These are phyloP conservation scores for Paraphaeosphaeria sporulosa DNA, from an alignment of 2,329 filamentous ascomycete genomes.

Conservation along the genomic window DNA sequence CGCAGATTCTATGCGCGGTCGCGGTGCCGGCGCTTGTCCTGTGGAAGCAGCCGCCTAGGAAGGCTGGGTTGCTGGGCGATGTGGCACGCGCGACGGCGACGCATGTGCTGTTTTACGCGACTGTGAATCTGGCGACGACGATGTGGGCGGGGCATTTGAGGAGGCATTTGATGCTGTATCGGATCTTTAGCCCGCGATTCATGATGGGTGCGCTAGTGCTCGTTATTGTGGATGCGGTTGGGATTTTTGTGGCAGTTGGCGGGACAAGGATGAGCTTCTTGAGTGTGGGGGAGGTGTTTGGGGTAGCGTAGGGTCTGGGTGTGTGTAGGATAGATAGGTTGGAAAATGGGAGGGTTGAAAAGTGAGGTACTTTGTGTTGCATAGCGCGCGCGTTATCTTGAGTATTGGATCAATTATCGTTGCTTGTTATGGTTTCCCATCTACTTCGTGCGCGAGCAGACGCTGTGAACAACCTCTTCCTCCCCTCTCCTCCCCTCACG, in stretches of 20 bases:
- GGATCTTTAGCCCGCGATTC: constrained; percentile 90
- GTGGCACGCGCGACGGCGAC: constrained; percentile 75
- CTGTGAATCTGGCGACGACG: constrained; percentile 84
- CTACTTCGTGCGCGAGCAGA: background rate
- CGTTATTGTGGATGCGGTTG: constrained; percentile 78
- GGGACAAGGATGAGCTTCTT: constrained; percentile 79
- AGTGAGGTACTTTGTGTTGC: background rate
- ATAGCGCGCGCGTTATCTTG: constrained; percentile 4
- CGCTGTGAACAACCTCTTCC: background rate
- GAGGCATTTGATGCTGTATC: constrained; percentile 94
- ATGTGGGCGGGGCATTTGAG: constrained; percentile 88
- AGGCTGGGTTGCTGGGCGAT: constrained; percentile 68
- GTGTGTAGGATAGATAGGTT: constrained; percentile 1
- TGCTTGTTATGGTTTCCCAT: background rate
- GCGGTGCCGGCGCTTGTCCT: constrained; percentile 82
- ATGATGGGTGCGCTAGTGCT: constrained; percentile 80
- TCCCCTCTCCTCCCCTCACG: background rate
- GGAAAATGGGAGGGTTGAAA: background rate
- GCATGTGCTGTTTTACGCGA: constrained; percentile 82
- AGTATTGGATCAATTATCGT: background rate
- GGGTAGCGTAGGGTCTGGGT: constrained; percentile 49
- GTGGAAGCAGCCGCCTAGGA: constrained; percentile 87
- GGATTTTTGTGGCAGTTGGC: constrained; percentile 72
- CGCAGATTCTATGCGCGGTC: constrained; percentile 82
- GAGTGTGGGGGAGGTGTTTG: constrained; percentile 88